Evolutionary conservation across 2,329 filamentous ascomycete species (phyloP), one percentile per base, ranked within the genome.

Genomic region (Plectosphaerella sp.): DNA sequence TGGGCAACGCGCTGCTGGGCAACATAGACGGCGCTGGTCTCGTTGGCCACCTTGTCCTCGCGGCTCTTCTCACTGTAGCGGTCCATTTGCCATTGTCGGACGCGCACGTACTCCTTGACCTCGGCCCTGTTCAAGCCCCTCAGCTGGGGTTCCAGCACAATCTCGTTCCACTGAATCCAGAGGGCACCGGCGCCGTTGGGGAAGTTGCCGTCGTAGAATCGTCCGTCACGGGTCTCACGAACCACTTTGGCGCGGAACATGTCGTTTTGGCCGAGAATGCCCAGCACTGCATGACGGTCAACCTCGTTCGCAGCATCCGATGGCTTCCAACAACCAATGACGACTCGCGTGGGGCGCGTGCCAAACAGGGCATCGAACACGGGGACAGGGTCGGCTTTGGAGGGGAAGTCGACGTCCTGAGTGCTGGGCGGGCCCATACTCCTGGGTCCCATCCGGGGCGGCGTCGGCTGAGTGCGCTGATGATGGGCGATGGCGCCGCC

Each of bases 201-300:
- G 51, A 84, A 86, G 62, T 86, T 85, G 36, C 80, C 82, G 33
- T 79, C 72, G 1, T 83, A 68, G 28, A 73, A 75, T 0, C 79
- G 76, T 3, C 83, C 83, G 59, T 85, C 82, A 3, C 82, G 76
- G 0, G 82, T 86, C 59, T 83, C 75, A 6, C 79, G 72, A 1
- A 82, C 75, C 0, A 86, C 71, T 62, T 86, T 86, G 50, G 85
- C 80, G 0, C 83, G 71, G 61, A 87, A 86, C 76, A 83, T 84
- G 57, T 85, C 82, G 51, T 84, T 84, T 16, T 76, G 75, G 1
- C 81, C 81, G 0, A 86, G 65, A 11, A 86, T 83, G 4, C 83
- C 83, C 50, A 80, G 82, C 0, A 86, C 80, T 0, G 82, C 83
- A 58, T 86, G 83, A 49, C 81, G 80, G 59, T 86, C 74, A 12